Evolutionary conservation across 2,329 filamentous ascomycete species (phyloP), one percentile per base, ranked within the genome.

Genomic region (Lasiodiplodia hormozganensis): DNA sequence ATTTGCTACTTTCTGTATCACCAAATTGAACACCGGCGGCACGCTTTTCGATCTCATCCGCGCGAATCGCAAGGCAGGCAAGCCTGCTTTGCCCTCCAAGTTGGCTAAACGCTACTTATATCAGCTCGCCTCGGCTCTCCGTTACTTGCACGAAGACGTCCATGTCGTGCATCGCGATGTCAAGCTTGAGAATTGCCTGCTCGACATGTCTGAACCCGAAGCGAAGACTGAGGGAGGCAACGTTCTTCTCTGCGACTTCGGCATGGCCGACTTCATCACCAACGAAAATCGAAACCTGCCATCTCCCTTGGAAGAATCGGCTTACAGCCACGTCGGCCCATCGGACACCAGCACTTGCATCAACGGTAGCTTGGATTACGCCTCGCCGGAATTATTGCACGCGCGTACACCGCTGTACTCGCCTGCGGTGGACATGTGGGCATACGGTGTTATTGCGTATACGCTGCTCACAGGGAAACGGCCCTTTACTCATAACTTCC

Each of bases 1-100:
- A 56, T 89, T 86, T 73, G 89, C 89, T n/a, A 90, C 88, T 0
- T 91, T 89, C 71, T 90, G 88, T 74, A 89, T 91, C 75, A 91
- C 89, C 68, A 86, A 86, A 68, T 78, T 90, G 67, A 88, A 87
- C 71, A 85, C 85, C 36, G 88, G 88, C 51, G 89, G 89, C 2
- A 90, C 88, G 3, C 80, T 91, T 10, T 89, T 88, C 72, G 89
- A 91, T 70, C 75, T 90, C 18, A 80, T 91, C 25, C 85, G 86
- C 57, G 82, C 84, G 60, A 85, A 86, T 56, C 85, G 88, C 23
- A 74, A 69, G 6, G 67, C 69, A 16, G 73, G 72, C 38, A 72
- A 73, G 36, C 72, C 74, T 60, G 76, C 76, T 62, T 76, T 91
- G 8, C 76, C 82, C 3, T 73, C 81, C 4, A 76, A 82, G 2